Base-by-base conservation (phyloP, 2,329 filamentous ascomycete genomes). In the Aspergillus sp. region DNA sequence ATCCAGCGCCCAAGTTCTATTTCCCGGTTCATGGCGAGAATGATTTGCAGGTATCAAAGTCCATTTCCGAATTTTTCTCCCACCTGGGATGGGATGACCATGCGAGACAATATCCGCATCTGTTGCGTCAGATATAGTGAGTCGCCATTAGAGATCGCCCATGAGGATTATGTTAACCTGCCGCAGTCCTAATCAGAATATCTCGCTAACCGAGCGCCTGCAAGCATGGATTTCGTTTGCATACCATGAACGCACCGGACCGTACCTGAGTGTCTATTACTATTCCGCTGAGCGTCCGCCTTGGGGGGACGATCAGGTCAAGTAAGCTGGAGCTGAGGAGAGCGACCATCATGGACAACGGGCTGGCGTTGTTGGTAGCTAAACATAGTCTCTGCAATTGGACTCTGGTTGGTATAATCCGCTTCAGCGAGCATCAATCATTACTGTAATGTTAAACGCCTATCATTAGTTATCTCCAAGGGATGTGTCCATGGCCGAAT, bases 241-340 rank as follows among this genome's bases (percentile, higher is more conserved):
- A 1, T 56, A 55, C 20, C 50, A 49, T 2, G 52, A 56, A 30
- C 47, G 46, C 15, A 55, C 43, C 4, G 52, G 54, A 5, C 48
- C 53, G 1, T 57, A 57, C 19, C 17, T 57, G 13, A 55, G 53
- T 30, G 44, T 53, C 6, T 55, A 57, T 33, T 57, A 57, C 17
- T 53, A 57, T 23, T 51, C 54, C 15, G 37, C 37, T 5, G 37
- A 39, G 37, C 37, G 37, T 12, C 37, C 37, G 7, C 37, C 37
- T 12, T 39, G 37, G 37, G 15, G 10, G 2, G 12, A 17, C 5
- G 15, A 39, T 15, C 17, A 39, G 19, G 37, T 20, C 37, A 39
- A 20, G 5, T 39, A 20, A 39, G n/a, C 15, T 20, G 19, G n/a
- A 39, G 9, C 25, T 30, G 25, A 22, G 20, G 20, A 22, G 20